Base-by-base conservation (phyloP, 305 asterid genomes). In the Fraxinus paxiana region DNA sequence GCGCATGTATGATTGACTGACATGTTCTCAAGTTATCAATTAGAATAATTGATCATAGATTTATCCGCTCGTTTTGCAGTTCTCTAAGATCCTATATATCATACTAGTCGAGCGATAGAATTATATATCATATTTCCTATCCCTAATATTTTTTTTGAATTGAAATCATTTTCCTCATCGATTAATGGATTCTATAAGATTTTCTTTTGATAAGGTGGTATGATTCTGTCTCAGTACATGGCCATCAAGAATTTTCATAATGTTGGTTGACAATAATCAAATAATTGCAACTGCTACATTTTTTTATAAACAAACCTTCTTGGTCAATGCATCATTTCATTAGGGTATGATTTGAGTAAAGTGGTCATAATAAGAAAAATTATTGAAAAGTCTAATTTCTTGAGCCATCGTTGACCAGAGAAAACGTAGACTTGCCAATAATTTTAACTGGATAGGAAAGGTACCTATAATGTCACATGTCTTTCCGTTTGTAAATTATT, bases 1-100 rank as follows among this genome's bases (percentile, higher is more conserved):
- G 65, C 84, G 89, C 85, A 87, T 86, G 88, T 87, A 86, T 83
- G 75, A 76, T 79, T 82, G 80, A 75, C 90, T 86, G 83, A 85
- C 88, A 54, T 81, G 82, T 56, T 67, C 20, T 77, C n/a, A 48
- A n/a, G 74, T 67, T 79, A 79, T 82, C 86, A 79, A 76, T 84
- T 81, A 86, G 77, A 72, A 81, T 78, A 26, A 24, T 63, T 26
- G 75, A 83, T 85, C 71, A 61, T 82, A 48, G 80, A 20, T 74
- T 61, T 82, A 77, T 35, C 38, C 56, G 37, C 70, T 28, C 18
- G 56, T 61, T 41, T 73, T 73, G 38, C 12, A 63, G 75, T 80
- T 81, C 24, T 12, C n/a, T 28, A 4, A 43, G 46, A 31, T 33
- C 20, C 9, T 12, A 26, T 5, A 41, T 2, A n/a, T n/a, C n/a